A percentile compares a stretch with the other conserved stretches of the same genome.
Evolutionary conservation across 2,329 filamentous ascomycete species (phyloP).

Genomic region (Hymenoscyphus scutula): DNA sequence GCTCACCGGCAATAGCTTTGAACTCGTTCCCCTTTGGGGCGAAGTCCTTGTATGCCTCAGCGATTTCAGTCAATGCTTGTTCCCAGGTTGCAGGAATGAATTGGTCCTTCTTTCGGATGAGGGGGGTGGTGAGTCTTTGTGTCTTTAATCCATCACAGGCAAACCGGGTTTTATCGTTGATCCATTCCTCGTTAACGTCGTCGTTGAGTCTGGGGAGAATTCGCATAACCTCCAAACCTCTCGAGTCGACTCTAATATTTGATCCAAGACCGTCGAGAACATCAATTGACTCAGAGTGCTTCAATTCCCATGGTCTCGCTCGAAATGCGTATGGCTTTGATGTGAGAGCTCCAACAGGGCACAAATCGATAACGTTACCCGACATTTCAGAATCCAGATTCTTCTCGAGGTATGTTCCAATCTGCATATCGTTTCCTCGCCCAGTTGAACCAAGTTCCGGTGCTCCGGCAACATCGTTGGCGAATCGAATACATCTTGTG

Average conservation of each 20-base stretch:
- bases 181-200: conserved; percentile 99
- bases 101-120: conserved; percentile 83
- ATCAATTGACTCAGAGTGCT: conserved; percentile 93
- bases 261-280: conserved; percentile 91
- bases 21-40: conserved; percentile 89
- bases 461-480: conserved; percentile 94
- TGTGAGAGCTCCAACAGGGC: conserved; percentile 92
- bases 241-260: conserved; percentile 89
- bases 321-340: conserved; percentile 98
- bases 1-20: conserved; percentile 88
- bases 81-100: conserved; percentile 95
- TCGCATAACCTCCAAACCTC: conserved; percentile 95
- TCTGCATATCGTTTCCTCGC: conserved; percentile 95
- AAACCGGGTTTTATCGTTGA: conserved; percentile 97
- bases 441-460: conserved; percentile 92
- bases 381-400: conserved; percentile 94
- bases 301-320: conserved; percentile 93
- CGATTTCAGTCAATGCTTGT: conserved; percentile 86
- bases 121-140: conserved; percentile 87
- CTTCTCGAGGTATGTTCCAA: conserved; percentile 94
- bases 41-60: conserved; percentile 73
- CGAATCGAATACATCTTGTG: conserved; percentile 95
- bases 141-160: conserved; percentile 96
- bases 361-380: conserved; percentile 96
- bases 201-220: conserved; percentile 91